phyloP scores from a whole-genome alignment of 352 stramenopile genomes.

The Detonula confervacea region DNA sequence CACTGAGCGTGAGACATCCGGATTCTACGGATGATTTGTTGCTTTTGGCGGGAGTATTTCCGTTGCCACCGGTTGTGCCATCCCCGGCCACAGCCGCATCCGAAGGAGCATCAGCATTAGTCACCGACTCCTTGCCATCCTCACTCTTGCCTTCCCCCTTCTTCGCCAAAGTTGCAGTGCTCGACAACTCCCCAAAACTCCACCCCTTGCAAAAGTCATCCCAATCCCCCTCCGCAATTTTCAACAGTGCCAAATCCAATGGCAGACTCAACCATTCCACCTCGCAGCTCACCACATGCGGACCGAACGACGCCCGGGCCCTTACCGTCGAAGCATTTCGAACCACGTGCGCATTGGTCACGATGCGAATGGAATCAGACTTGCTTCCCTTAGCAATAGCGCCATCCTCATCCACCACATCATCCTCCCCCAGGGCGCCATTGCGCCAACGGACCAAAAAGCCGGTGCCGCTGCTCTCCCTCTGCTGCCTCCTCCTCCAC shows the following conservation, averaged over 20 bases:
- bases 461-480: constrained; percentile 38
- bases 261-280: constrained; percentile 51
- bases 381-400: not conserved
- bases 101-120: not conserved
- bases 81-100: not conserved
- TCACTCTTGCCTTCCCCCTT: not conserved
- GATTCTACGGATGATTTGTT: constrained; percentile 5
- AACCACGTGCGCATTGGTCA: constrained; percentile 58
- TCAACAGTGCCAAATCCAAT: constrained; percentile 58
- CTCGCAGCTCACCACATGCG: constrained; percentile 38
- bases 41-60: not conserved
- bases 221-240: constrained; percentile 34
- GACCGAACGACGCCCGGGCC: constrained; percentile 34
- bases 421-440: not conserved
- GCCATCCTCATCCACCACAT: not conserved
- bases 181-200: constrained; percentile 2
- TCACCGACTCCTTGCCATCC: not conserved
- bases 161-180: not conserved
- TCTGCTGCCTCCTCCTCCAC: constrained; percentile 37
- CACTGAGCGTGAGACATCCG: constrained; percentile 22
- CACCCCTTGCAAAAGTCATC: constrained; percentile 39
- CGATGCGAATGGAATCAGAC: constrained; percentile 23
- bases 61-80: not conserved
- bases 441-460: constrained; percentile 45
- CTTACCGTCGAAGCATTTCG: constrained; percentile 36